These are phyloP conservation scores for Plasmodium malariae DNA, from an alignment of 169 alveolate species.

Conservation along the genomic window DNA sequence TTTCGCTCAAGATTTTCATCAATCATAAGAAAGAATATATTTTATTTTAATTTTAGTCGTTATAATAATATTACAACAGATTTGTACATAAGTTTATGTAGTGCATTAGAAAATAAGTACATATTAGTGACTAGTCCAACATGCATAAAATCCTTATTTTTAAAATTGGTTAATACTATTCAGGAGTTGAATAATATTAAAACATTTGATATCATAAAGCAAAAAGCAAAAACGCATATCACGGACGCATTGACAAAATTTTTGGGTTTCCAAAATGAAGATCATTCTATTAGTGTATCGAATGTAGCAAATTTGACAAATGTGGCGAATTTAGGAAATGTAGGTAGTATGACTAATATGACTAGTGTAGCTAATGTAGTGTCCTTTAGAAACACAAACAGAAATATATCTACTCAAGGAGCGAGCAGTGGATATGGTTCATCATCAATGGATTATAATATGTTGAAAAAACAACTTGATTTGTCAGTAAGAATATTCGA, in stretches of 20 bases:
- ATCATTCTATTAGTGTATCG: not conserved
- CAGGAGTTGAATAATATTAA: slow-evolving; percentile 85
- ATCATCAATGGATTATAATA: slow-evolving; percentile 37
- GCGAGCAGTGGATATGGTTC: not conserved
- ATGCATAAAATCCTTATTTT: slow-evolving; percentile 89
- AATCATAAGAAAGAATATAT: slow-evolving; percentile 87
- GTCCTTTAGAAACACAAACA: not conserved
- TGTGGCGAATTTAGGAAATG: not conserved
- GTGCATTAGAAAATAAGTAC: slow-evolving; percentile 89
- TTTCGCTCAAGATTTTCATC: slow-evolving; percentile 91
- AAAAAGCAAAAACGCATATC: slow-evolving; percentile 79
- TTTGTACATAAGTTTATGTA: slow-evolving; percentile 87
- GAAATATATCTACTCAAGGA: not conserved
- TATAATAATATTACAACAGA: slow-evolving; percentile 87
- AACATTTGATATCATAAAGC: slow-evolving; percentile 75
- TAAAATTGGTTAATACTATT: slow-evolving; percentile 87
- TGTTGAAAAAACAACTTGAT: slow-evolving; percentile 80
- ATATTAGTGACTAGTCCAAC: slow-evolving; percentile 92
- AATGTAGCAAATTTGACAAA: not conserved
- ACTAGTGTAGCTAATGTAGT: not conserved
- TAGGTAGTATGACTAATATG: not conserved
- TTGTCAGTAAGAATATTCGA: slow-evolving; percentile 85
- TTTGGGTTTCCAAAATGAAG: slow-evolving; percentile 83
- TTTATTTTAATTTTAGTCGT: slow-evolving; percentile 87
- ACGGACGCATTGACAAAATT: slow-evolving; percentile 81